Conservation (phyloP, 1,284 basidiomycete genomes). For the Meira nashicola region DNA sequence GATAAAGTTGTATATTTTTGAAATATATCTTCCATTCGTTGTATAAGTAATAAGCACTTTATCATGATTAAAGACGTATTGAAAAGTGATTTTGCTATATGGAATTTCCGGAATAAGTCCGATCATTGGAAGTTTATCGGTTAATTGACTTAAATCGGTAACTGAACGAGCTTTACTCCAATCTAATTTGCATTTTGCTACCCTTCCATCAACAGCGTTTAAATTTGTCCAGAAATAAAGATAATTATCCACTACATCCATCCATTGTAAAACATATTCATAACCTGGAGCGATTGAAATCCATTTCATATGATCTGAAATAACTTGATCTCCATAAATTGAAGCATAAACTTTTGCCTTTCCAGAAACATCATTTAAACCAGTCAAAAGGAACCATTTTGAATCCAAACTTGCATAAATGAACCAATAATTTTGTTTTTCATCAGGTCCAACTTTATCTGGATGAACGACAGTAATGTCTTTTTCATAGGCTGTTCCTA, state of each 20-base stretch:
- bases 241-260: constrained; percentile 38
- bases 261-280: constrained; percentile 37
- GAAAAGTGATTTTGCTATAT: constrained; percentile 62
- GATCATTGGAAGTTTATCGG: constrained; percentile 20
- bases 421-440: constrained; percentile 12
- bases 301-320: constrained; percentile 28
- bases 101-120: constrained; percentile 69
- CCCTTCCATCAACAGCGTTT: constrained; percentile 42
- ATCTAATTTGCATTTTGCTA: constrained; percentile 36
- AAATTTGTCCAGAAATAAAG: constrained; percentile 51
- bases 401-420: constrained; percentile 21
- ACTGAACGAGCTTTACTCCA: constrained; percentile 20
- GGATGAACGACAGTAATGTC: constrained; percentile 43
- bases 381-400: constrained; percentile 36
- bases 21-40: constrained; percentile 74
- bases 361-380: constrained; percentile 44
- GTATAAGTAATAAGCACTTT: constrained; percentile 67
- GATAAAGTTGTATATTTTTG: constrained; percentile 66
- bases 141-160: constrained; percentile 34
- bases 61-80: constrained; percentile 61
- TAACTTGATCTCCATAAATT: constrained; percentile 21
- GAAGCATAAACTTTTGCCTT: constrained; percentile 37
- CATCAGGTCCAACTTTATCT: constrained; percentile 17
- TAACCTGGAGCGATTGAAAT: constrained; percentile 39
- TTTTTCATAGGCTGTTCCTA: constrained; percentile 41